Percentiles rank a stretch among this genome's conserved stretches.
Conservation (phyloP, 73 alveolate species). For the Tetrahymena borealis region DNA sequence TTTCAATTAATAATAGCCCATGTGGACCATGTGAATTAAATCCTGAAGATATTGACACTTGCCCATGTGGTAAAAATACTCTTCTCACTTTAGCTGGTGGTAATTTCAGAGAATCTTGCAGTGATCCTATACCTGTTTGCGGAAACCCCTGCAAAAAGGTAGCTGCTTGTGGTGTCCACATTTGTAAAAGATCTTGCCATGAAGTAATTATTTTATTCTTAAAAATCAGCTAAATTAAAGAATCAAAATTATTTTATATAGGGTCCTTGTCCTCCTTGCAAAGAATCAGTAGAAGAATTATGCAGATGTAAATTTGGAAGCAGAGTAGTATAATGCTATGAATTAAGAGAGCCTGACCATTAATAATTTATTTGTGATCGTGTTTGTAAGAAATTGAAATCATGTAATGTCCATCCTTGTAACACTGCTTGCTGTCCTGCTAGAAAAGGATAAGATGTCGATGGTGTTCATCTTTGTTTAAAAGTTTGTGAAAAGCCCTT, state of each 20-base stretch:
- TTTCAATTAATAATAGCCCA: background rate
- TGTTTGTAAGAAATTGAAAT: constrained; percentile 19
- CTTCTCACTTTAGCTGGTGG: constrained; percentile 23
- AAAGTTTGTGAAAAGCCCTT: constrained; percentile 77
- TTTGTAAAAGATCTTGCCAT: background rate
- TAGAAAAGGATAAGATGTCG: constrained; percentile 72
- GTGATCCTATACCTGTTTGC: constrained; percentile 67
- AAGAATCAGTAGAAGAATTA: constrained; percentile 4
- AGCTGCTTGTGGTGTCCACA: constrained; percentile 48
- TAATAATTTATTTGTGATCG: constrained; percentile 8
- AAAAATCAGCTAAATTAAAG: background rate
- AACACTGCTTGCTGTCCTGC: constrained; percentile 78
- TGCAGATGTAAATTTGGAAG: constrained; percentile 26
- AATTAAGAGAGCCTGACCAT: constrained; percentile 4
- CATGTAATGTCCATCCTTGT: constrained; percentile 35
- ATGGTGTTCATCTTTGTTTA: constrained; percentile 87
- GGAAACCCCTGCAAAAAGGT: constrained; percentile 46
- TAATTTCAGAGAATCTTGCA: constrained; percentile 41
- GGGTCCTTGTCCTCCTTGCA: constrained; percentile 11
- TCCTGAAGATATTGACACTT: constrained; percentile 43
- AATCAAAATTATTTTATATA: background rate
- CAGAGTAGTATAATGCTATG: constrained; percentile 16
- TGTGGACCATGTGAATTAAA: constrained; percentile 72
- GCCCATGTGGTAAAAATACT: constrained; percentile 69
- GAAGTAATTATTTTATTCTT: background rate